These are phyloP conservation scores for Gossypium thurberi DNA, from an alignment of 345 rosid genomes.

Conservation along the genomic window DNA sequence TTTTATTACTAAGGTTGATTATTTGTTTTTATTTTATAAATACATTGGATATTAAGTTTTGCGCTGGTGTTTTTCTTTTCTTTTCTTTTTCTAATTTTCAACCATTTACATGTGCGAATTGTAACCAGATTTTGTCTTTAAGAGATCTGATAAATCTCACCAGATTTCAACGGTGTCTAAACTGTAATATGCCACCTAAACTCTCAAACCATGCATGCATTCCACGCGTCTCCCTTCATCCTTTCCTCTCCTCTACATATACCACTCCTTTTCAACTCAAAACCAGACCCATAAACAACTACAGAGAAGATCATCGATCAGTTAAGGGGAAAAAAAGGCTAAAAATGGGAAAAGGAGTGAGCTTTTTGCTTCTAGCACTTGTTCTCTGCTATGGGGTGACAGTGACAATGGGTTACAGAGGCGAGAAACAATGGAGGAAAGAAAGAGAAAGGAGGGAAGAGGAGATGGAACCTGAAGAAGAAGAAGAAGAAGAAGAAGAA, in stretches of 20 bases:
- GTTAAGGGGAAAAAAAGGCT: background rate
- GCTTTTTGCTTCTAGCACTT: slow-evolving; percentile 26
- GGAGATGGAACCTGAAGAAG: background rate
- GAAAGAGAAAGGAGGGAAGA: slow-evolving; percentile 13
- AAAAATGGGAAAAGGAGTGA: slow-evolving; percentile 23
- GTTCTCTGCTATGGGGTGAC: slow-evolving; percentile 30
- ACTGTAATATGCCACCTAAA: slow-evolving; percentile 23
- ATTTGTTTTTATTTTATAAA: no score
- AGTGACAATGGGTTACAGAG: slow-evolving; percentile 21
- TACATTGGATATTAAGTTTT: no score
- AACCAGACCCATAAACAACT: background rate
- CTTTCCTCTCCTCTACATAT: slow-evolving; percentile 19
- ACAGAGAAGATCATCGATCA: background rate
- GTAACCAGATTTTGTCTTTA: background rate
- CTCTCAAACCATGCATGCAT: slow-evolving; percentile 22
- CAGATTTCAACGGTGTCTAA: slow-evolving; percentile 20
- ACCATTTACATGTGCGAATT: no score
- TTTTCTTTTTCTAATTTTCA: no score
- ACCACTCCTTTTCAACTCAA: background rate
- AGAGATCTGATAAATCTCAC: background rate
- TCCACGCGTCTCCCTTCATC: slow-evolving; percentile 19
- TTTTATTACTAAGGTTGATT: no score
- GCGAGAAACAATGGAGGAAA: slow-evolving; percentile 15
- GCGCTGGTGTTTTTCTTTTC: no score
- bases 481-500: background rate